These are phyloP conservation scores for Aspergillus tamarii DNA, from an alignment of 2,329 filamentous ascomycete species.

Conservation along the genomic window DNA sequence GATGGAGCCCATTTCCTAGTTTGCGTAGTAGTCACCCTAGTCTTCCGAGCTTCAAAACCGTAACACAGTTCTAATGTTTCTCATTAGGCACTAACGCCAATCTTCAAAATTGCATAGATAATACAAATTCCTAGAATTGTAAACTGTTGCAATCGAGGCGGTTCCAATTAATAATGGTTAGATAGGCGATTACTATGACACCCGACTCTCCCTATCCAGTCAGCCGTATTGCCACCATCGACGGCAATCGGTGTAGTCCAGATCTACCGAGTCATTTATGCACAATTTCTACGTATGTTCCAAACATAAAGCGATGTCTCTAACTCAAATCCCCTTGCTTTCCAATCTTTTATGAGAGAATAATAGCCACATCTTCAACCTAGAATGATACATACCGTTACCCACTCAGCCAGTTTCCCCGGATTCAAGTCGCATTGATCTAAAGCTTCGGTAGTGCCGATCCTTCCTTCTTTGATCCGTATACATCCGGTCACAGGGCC, in stretches of 20 bases:
- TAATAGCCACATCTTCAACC: background rate
- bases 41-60: background rate
- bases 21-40: background rate
- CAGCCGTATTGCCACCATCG: background rate
- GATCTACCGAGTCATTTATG: constrained; percentile 1
- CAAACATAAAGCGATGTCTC: background rate
- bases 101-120: background rate
- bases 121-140: background rate
- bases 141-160: background rate
- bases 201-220: background rate
- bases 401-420: constrained; percentile 12
- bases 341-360: background rate
- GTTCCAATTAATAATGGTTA: background rate
- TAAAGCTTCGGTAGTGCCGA: constrained; percentile 17
- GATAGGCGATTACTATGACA: background rate
- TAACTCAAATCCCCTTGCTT: background rate
- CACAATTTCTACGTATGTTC: background rate
- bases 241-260: background rate
- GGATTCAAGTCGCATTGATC: constrained; percentile 17
- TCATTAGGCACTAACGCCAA: background rate
- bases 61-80: background rate
- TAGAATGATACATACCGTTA: constrained; percentile 6
- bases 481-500: constrained; percentile 1
- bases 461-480: constrained; percentile 5
- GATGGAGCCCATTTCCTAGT: constrained; percentile 16